Base-by-base conservation (phyloP, 768 basidiomycete species). In the Naganishia vishniacii region DNA sequence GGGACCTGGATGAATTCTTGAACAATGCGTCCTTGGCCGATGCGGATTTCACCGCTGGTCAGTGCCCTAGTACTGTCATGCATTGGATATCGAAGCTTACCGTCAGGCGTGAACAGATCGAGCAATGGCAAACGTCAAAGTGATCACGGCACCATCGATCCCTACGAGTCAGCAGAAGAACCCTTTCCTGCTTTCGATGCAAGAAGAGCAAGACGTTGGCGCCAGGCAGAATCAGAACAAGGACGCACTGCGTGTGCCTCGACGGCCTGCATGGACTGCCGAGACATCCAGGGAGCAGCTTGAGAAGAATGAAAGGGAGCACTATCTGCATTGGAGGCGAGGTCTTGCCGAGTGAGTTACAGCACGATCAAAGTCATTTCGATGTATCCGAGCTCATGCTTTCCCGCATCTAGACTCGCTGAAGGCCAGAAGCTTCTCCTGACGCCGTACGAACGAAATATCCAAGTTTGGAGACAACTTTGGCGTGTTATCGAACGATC, bases 401-500 rank as follows among this genome's bases (percentile, higher is more conserved):
- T 47, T 25, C 34, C 34, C 15, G 1, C 48, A 48, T 48, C 18
- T 63, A 95, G 92, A 63, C 80, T 97, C 13, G 91, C 94, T 73
- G 91, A 95, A 71, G 81, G 83, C 66, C 88, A 94, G 62, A 83
- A 85, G 42, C 84, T 98, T 29, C 83, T 99, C 16, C 79, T 99
- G 5, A 99, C 95, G 0, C 95, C 95, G 0, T 99, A 98, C 71
- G 95, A 99, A 75, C 88, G 95, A 56, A 99, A 99, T 72, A 80
- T 99, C 31, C 93, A 98, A 81, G 91, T 99, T 23, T 98, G 95
- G 95, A 83, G 95, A 28, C 65, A 67, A 29, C 45, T 67, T 11
- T 99, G 95, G 95, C 84, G 95, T 59, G 95, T 98, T 3, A 78
- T 98, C 16, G 95, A 99, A 78, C 85, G 95, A 34, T 97, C 95